Percentiles rank a stretch among this genome's conserved stretches.
Conservation (phyloP, 139 green algal genomes). For the Chara braunii region DNA sequence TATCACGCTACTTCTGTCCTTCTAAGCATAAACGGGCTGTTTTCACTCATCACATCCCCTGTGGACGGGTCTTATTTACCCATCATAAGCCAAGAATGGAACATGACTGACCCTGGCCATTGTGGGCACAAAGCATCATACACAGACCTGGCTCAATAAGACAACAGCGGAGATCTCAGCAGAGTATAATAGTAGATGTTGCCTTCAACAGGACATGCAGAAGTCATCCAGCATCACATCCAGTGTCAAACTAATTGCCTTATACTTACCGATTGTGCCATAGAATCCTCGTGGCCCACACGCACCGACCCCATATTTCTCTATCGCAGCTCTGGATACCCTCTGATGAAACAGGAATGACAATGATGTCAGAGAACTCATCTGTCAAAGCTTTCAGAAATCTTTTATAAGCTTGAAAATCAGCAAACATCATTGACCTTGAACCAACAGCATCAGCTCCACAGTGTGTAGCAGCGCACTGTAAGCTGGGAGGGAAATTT, state of each 20-base stretch:
- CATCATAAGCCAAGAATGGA: neutral
- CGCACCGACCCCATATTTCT: constrained; percentile 89
- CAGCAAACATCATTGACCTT: neutral
- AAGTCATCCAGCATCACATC: neutral
- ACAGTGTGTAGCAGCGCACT: neutral
- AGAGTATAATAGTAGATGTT: neutral
- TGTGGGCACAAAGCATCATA: neutral
- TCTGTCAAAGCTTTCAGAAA: neutral
- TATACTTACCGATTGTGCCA: constrained; percentile 70
- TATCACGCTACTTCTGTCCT: no score
- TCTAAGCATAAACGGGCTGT: no score
- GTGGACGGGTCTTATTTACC: no score
- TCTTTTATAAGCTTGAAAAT: neutral
- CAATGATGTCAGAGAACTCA: neutral
- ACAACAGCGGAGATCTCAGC: neutral
- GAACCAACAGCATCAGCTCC: neutral
- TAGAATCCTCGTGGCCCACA: constrained; percentile 98
- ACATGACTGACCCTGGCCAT: neutral
- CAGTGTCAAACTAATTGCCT: neutral
- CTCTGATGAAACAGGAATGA: neutral
- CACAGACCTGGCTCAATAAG: neutral
- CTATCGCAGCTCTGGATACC: constrained; percentile 47
- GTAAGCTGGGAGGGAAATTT: neutral
- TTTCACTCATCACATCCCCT: no score
- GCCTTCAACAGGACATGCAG: neutral